A percentile compares a stretch with the other conserved stretches of the same genome.
These are phyloP conservation scores for Saccharum officinarum DNA, from an alignment of 176 grass and related monocot species.

Conservation along the genomic window DNA sequence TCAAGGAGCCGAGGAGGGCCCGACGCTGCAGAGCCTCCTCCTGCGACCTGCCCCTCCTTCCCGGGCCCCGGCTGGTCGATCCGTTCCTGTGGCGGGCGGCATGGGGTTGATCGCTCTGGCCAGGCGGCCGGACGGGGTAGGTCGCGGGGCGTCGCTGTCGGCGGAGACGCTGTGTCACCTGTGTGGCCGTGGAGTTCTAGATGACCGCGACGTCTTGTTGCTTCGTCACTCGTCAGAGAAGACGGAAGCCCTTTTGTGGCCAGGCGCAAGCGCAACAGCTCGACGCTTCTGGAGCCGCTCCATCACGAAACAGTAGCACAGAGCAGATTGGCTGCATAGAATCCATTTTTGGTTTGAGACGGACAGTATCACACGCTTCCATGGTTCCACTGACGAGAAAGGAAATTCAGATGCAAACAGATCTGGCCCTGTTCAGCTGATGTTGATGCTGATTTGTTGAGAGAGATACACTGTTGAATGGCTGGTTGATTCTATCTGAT, in stretches of 20 bases:
- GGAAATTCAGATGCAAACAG: background rate
- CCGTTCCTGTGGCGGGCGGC: background rate
- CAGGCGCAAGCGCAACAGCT: background rate
- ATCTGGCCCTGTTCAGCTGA: too few relatives aligned
- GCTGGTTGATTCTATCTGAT: too few relatives aligned
- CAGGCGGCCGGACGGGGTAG: background rate
- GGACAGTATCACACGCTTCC: background rate
- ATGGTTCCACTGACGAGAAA: background rate
- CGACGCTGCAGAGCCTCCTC: too few relatives aligned
- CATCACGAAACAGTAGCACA: background rate
- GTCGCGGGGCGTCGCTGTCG: conserved; percentile 9
- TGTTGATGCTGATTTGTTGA: too few relatives aligned
- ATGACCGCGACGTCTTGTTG: conserved; percentile 1
- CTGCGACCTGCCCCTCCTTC: background rate
- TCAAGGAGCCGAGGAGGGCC: background rate
- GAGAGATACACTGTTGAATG: too few relatives aligned
- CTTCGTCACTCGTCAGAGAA: background rate
- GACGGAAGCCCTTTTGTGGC: background rate
- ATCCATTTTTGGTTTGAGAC: background rate
- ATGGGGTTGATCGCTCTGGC: background rate
- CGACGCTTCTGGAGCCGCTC: background rate
- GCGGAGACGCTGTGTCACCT: background rate
- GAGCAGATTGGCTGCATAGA: background rate
- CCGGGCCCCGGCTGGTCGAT: background rate
- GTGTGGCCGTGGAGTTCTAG: background rate